phyloP scores from a whole-genome alignment of 2,329 filamentous ascomycete species.

The Penicillium brasilianum region DNA sequence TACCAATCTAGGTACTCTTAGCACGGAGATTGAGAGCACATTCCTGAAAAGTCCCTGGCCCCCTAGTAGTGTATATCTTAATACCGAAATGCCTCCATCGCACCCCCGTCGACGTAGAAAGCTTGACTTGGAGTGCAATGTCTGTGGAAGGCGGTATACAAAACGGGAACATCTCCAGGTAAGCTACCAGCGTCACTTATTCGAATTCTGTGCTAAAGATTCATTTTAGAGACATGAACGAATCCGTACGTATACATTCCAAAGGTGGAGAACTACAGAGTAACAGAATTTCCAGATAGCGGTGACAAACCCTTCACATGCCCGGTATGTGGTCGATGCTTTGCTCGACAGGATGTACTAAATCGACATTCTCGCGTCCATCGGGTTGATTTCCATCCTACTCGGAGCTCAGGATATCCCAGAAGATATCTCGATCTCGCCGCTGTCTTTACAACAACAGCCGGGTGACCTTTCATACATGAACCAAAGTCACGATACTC shows the following conservation, averaged over 20 bases:
- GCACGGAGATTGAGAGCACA: not conserved
- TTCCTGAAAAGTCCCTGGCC: not conserved
- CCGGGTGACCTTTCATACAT: not conserved
- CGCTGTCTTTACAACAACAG: slow-evolving; percentile 1
- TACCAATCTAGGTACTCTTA: not conserved
- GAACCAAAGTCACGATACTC: not conserved
- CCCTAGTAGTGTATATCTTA: not conserved
- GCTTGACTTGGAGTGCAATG: slow-evolving; percentile 1
- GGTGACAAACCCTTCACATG: slow-evolving; percentile 6
- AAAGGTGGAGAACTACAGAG: not conserved
- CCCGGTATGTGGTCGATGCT: slow-evolving; percentile 1
- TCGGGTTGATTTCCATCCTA: not conserved
- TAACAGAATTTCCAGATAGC: slow-evolving; percentile 3
- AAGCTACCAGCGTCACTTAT: slow-evolving; percentile 1
- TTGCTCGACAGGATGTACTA: slow-evolving; percentile 3
- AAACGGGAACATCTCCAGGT: slow-evolving; percentile 20
- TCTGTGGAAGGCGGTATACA: slow-evolving; percentile 15
- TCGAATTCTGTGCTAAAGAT: not conserved
- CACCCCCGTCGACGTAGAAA: slow-evolving; percentile 1
- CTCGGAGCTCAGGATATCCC: not conserved
- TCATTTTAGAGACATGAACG: not conserved
- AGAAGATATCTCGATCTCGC: not conserved
- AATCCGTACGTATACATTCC: not conserved
- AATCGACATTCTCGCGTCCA: slow-evolving; percentile 2
- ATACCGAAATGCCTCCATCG: slow-evolving; percentile 1